Percentiles rank a stretch among this genome's conserved stretches.
phyloP scores from a whole-genome alignment of 495 filamentous ascomycete genomes.

The Aspergillus haitiensis region DNA sequence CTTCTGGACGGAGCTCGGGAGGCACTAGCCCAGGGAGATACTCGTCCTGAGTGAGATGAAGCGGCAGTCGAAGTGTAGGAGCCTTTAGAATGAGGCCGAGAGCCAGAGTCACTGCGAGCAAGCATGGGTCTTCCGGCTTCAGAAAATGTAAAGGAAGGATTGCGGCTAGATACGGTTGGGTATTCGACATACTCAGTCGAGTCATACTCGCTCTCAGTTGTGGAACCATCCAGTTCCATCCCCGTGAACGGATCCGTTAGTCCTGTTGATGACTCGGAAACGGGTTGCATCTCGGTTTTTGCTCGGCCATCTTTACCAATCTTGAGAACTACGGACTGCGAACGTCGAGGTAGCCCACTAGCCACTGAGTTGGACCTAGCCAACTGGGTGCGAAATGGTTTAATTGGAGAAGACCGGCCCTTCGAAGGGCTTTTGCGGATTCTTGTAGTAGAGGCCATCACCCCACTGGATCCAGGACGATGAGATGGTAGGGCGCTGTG shows the following conservation, averaged over 20 bases:
- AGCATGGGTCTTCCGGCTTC: constrained; percentile 49
- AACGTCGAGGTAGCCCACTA: constrained; percentile 35
- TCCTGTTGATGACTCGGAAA: constrained; percentile 46
- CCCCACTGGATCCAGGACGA: constrained; percentile 31
- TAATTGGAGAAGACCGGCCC: constrained; percentile 43
- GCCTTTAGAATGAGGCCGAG: constrained; percentile 51
- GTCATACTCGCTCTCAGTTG: constrained; percentile 51
- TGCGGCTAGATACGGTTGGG: constrained; percentile 63
- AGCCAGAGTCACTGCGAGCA: constrained; percentile 57
- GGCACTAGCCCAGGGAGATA: constrained; percentile 45
- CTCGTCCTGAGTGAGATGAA: constrained; percentile 45
- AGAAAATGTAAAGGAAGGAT: constrained; percentile 60
- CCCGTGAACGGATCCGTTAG: constrained; percentile 43
- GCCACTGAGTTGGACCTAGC: constrained; percentile 36
- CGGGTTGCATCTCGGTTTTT: constrained; percentile 65
- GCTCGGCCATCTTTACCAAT: constrained; percentile 73
- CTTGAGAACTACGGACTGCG: constrained; percentile 60
- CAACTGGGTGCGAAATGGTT: constrained; percentile 36
- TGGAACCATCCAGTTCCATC: constrained; percentile 50
- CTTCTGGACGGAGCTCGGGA: constrained; percentile 32
- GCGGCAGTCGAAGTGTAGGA: constrained; percentile 48
- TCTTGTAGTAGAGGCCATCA: constrained; percentile 39
- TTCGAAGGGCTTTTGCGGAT: constrained; percentile 50
- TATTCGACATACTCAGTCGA: constrained; percentile 68
- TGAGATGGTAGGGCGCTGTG: constrained; percentile 35